A percentile compares a stretch with the other conserved stretches of the same genome.
These are phyloP conservation scores for Eucalyptus curtisii DNA, from an alignment of 345 rosid species.

Conservation along the genomic window DNA sequence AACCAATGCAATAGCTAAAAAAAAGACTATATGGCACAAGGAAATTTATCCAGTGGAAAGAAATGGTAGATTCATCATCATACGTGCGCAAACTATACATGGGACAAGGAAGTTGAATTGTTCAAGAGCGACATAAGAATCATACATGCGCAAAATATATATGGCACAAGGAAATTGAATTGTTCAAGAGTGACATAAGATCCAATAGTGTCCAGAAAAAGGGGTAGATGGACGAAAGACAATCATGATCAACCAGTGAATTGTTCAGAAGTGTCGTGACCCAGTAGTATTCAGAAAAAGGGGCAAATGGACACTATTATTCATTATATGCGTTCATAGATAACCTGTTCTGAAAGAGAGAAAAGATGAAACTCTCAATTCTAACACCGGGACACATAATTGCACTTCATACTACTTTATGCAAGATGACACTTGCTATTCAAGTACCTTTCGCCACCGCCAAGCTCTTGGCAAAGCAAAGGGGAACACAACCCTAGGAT, in stretches of 20 bases:
- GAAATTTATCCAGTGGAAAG: background rate
- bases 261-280: background rate
- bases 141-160: too few species aligned
- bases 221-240: background rate
- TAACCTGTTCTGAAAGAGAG: background rate
- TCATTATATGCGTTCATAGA: background rate
- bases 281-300: too few species aligned
- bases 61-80: background rate
- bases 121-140: too few species aligned
- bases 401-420: too few species aligned
- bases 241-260: background rate
- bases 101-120: too few species aligned
- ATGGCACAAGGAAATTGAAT: background rate
- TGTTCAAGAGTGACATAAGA: background rate
- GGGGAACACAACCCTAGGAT: background rate
- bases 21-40: background rate
- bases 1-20: background rate
- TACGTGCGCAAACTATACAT: background rate
- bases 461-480: too few species aligned
- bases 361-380: background rate
- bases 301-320: background rate
- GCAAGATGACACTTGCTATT: too few species aligned
- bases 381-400: background rate
- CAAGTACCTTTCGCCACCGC: too few species aligned
- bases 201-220: background rate